Evolutionary conservation across 2,329 filamentous ascomycete genomes (phyloP).

Genomic region (Monosporascus sp.): DNA sequence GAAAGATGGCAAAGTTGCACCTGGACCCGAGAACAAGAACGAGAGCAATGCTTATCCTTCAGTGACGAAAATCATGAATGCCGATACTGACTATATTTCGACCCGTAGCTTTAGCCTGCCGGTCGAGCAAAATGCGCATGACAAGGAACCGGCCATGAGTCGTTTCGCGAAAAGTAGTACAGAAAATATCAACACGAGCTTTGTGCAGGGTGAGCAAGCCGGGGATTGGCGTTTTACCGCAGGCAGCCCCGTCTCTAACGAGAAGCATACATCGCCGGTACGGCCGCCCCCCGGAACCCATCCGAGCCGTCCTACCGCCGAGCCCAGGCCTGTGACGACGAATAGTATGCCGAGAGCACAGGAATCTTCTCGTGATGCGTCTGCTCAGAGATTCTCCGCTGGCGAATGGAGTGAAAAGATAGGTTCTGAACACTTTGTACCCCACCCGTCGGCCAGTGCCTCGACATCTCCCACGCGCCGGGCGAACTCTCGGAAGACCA

Average conservation of each 20-base stretch:
- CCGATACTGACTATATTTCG: slow-evolving; percentile 29
- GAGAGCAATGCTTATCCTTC: background rate
- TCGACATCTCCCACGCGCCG: slow-evolving; percentile 44
- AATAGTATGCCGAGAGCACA: slow-evolving; percentile 15
- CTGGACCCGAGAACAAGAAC: background rate
- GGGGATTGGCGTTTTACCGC: slow-evolving; percentile 49
- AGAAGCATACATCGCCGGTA: slow-evolving; percentile 26
- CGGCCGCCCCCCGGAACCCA: slow-evolving; percentile 35
- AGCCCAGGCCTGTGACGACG: slow-evolving; percentile 16
- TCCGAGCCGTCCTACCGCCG: slow-evolving; percentile 33
- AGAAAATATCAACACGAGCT: slow-evolving; percentile 59
- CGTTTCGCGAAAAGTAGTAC: slow-evolving; percentile 46
- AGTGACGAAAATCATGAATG: slow-evolving; percentile 6
- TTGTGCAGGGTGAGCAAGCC: slow-evolving; percentile 44
- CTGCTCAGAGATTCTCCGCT: slow-evolving; percentile 39
- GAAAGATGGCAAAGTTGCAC: background rate
- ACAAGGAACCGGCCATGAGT: slow-evolving; percentile 30
- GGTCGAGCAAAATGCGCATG: slow-evolving; percentile 37
- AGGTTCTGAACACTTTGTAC: slow-evolving; percentile 49
- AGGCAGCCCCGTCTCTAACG: slow-evolving; percentile 30
- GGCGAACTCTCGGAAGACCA: slow-evolving; percentile 53
- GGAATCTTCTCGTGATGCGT: slow-evolving; percentile 19
- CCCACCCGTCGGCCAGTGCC: slow-evolving; percentile 33
- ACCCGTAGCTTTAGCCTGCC: slow-evolving; percentile 47
- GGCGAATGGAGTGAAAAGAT: slow-evolving; percentile 52